Conservation (phyloP, 805 yeast species). For the Cephaloascus fragrans region DNA sequence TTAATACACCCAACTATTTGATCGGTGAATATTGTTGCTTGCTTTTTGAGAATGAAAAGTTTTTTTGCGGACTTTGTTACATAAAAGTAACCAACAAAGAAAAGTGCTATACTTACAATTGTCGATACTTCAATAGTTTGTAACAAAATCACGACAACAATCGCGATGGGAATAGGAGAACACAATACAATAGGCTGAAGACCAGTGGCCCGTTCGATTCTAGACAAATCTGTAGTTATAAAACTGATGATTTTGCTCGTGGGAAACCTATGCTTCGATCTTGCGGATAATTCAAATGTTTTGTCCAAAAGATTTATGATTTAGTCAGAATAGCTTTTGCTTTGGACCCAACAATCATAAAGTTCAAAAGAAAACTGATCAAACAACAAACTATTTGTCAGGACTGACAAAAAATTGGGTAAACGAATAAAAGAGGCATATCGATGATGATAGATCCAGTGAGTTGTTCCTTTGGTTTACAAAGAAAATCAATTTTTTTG, state of each 20-base stretch:
- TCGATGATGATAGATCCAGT: conserved; percentile 16
- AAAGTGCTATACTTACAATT: conserved; percentile 30
- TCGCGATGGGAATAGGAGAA: conserved; percentile 31
- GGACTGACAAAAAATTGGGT: background rate
- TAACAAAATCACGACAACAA: conserved; percentile 25
- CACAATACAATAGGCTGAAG: conserved; percentile 30
- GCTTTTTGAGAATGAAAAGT: conserved; percentile 24
- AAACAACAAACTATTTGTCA: conserved; percentile 24
- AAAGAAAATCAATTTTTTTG: conserved; percentile 23
- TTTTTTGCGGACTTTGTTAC: conserved; percentile 24
- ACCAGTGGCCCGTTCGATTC: conserved; percentile 33
- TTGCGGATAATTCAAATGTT: conserved; percentile 24
- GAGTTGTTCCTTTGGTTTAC: conserved; percentile 25
- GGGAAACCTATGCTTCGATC: conserved; percentile 22
- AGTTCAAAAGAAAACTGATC: conserved; percentile 32
- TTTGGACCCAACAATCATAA: conserved; percentile 33
- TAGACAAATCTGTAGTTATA: conserved; percentile 31
- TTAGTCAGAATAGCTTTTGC: conserved; percentile 29
- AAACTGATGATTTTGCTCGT: conserved; percentile 29
- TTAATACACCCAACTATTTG: conserved; percentile 30
- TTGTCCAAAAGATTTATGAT: conserved; percentile 24
- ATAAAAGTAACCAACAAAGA: conserved; percentile 20
- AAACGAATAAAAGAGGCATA: conserved; percentile 22
- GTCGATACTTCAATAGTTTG: conserved; percentile 27
- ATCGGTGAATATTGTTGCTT: conserved; percentile 28